A percentile compares a stretch with the other conserved stretches of the same genome.
Evolutionary conservation across 306 rosid species (phyloP).

Genomic region (Benincasa hispida): DNA sequence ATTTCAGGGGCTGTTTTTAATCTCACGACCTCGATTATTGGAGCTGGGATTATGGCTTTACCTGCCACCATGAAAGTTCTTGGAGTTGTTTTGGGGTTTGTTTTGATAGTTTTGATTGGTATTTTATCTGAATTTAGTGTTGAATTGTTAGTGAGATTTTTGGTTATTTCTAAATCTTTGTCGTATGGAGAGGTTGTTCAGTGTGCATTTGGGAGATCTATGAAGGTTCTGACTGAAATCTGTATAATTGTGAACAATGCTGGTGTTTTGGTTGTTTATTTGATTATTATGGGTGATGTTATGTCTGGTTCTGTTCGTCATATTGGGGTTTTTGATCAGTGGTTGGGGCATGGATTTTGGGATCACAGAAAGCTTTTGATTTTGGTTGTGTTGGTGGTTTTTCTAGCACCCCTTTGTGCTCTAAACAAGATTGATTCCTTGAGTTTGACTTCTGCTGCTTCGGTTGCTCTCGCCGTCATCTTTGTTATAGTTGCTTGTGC

Average conservation of each 20-base stretch:
- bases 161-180: conserved; percentile 52
- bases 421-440: conserved; percentile 81
- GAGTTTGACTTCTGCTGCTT: conserved; percentile 93
- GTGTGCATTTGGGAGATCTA: conserved; percentile 60
- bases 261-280: conserved; percentile 73
- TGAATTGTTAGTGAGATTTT: conserved; percentile 54
- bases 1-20: conserved; percentile 83
- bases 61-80: conserved; percentile 98
- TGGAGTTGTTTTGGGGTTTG: conserved; percentile 53
- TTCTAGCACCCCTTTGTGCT: conserved; percentile 85
- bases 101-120: conserved; percentile 67
- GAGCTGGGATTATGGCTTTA: conserved; percentile 92
- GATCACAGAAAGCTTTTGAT: conserved; percentile 75
- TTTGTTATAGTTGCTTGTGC: conserved; percentile 60
- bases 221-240: conserved; percentile 58
- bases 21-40: conserved; percentile 73
- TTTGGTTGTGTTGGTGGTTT: conserved; percentile 48
- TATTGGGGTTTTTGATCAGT: conserved; percentile 81
- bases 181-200: conserved; percentile 90
- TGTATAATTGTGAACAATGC: conserved; percentile 75
- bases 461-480: conserved; percentile 77
- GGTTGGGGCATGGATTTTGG: conserved; percentile 83
- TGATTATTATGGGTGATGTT: conserved; percentile 97
- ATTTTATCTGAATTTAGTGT: conserved; percentile 73
- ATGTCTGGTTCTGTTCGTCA: conserved; percentile 89